Evolutionary conservation across 805 yeast genomes (phyloP), one percentile per base, ranked within the genome.

Genomic region (Kodamaea jinghongensis): DNA sequence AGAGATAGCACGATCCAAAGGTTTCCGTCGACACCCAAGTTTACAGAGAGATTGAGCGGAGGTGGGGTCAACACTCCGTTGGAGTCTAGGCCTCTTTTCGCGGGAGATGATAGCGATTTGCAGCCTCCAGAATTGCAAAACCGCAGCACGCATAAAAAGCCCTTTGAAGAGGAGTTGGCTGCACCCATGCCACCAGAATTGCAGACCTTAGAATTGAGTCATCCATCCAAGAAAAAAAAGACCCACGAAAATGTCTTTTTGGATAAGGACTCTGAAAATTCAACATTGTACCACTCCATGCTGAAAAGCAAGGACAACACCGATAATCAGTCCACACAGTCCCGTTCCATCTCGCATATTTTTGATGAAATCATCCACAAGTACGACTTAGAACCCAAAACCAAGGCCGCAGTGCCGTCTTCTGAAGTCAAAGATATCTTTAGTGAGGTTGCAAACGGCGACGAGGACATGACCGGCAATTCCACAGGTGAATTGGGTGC

Each of bases 221-320:
- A 26, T 7, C 25, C 35, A 2, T 4, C 28, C 14, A 37, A 31
- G 27, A 37, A 34, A 25, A 23, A 34, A 10, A 29, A 34, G 29
- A 31, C 34, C 4, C 54, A 52, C 20, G 60, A 56, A 16, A 65
- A 66, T 41, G 65, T 66, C 10, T 66, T 67, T 40, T 48, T 65
- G 38, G 71, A 65, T 17, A 45, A 43, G 17, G 49, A 43, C 30
- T 53, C 63, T 3, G 52, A 49, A 10, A 54, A 50, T n/a, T 54
- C 65, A 4, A 63, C 70, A 1, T 44, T 60, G 13, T 63, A 60
- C 46, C 69, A 62, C 43, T 58, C 67, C 10, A 32, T 62, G 12
- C 39, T 44, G 13, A 43, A 27, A 17, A 35, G 33, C 17, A 31
- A 39, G 27, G 58, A 53, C 1, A 49, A 44, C 17, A 45, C 56